Evolutionary conservation across 306 rosid species (phyloP).

Genomic region (Ormosia semicastrata): DNA sequence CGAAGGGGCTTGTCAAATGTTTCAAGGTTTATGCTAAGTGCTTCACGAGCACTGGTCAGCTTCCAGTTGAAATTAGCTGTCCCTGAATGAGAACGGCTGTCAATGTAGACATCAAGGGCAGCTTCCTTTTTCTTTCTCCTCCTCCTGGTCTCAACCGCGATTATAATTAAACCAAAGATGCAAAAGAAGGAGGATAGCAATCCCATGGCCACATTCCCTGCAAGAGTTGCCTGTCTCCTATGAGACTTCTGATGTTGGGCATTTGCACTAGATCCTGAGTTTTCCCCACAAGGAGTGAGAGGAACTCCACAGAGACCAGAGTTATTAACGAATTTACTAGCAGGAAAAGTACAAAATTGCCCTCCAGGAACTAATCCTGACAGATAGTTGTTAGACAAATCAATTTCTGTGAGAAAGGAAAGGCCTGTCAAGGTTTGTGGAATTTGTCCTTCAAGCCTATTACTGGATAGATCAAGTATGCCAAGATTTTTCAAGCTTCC

Average conservation of each 20-base stretch:
- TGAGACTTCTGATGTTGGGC: conserved; percentile 56
- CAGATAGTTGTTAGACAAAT: conserved; percentile 67
- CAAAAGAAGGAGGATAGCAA: conserved; percentile 79
- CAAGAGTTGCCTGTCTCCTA: conserved; percentile 68
- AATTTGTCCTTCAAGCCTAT: conserved; percentile 66
- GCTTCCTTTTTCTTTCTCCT: conserved; percentile 80
- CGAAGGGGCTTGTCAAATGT: conserved; percentile 82
- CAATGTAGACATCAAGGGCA: conserved; percentile 58
- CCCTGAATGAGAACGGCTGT: conserved; percentile 62
- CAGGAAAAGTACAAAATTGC: conserved; percentile 77
- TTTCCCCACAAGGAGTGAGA: conserved; percentile 46
- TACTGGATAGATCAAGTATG: conserved; percentile 86
- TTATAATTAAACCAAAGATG: conserved; percentile 66
- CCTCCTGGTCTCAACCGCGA: conserved; percentile 66
- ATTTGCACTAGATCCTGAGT: not conserved
- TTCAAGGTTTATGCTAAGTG: conserved; percentile 83
- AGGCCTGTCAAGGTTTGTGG: conserved; percentile 61
- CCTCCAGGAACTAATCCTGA: conserved; percentile 68
- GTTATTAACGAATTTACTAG: conserved; percentile 55
- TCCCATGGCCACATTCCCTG: conserved; percentile 88
- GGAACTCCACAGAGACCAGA: conserved; percentile 91
- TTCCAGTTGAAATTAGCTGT: conserved; percentile 62
- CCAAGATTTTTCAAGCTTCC: conserved; percentile 59
- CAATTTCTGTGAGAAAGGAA: conserved; percentile 68
- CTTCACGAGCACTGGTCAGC: conserved; percentile 72